phyloP scores from a whole-genome alignment of 495 filamentous ascomycete genomes.

The Hypoxylon fragiforme region DNA sequence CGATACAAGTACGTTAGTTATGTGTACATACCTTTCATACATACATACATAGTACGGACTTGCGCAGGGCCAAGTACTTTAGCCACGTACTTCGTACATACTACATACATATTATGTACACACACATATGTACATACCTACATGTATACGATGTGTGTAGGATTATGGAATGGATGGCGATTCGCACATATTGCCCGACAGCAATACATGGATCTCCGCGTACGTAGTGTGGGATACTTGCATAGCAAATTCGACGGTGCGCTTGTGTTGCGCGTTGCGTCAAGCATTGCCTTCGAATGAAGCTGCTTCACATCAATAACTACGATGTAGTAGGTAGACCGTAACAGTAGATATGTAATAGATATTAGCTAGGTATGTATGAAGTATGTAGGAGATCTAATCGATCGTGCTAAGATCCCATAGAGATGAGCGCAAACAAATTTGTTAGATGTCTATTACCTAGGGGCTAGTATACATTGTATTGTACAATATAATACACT shows the following conservation, averaged over 20 bases:
- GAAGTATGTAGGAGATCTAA: not conserved
- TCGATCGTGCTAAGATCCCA: slow-evolving; percentile 13
- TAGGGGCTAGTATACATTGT: too few species aligned
- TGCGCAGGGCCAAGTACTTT: too few species aligned
- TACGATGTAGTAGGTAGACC: not conserved
- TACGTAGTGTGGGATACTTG: slow-evolving; percentile 21
- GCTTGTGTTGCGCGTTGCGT: slow-evolving; percentile 27
- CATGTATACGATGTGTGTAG: not conserved
- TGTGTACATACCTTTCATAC: too few species aligned
- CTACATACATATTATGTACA: too few species aligned
- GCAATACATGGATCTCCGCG: slow-evolving; percentile 20
- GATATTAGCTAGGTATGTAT: too few species aligned
- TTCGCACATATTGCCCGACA: too few species aligned
- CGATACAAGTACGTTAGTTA: too few species aligned
- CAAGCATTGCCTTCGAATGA: slow-evolving; percentile 21
- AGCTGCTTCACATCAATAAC: slow-evolving; percentile 8
- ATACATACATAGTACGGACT: too few species aligned
- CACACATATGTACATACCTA: not conserved
- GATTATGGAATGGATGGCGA: too few species aligned
- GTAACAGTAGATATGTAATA: not conserved
- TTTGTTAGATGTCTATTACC: too few species aligned
- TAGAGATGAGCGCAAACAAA: slow-evolving; percentile 14
- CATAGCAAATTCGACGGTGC: slow-evolving; percentile 27
- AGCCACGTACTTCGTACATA: too few species aligned
- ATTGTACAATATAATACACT: too few species aligned